phyloP scores from a whole-genome alignment of 805 yeast species.

The Wickerhamiella azymoides region DNA sequence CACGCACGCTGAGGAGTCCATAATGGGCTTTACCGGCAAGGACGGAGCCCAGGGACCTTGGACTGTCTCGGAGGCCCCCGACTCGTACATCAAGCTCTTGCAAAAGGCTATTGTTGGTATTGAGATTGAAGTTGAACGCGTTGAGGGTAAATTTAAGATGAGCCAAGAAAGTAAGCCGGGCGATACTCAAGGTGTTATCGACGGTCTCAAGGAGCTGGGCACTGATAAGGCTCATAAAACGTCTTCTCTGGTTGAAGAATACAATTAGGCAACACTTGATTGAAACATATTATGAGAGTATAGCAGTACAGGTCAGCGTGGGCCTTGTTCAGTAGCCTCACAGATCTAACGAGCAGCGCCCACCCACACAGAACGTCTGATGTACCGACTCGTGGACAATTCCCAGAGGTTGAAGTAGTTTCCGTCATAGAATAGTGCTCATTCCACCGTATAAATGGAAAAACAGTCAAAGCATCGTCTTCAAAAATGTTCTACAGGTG shows the following conservation, averaged over 20 bases:
- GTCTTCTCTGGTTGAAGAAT: not conserved
- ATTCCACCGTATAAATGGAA: no score
- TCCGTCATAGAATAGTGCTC: no score
- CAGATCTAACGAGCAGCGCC: no score
- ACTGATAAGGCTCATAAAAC: not conserved
- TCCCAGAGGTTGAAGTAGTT: no score
- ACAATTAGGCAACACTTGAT: no score
- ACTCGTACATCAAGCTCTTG: constrained; percentile 29
- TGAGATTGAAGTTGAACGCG: constrained; percentile 34
- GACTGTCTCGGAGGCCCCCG: constrained; percentile 47
- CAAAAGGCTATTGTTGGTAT: constrained; percentile 43
- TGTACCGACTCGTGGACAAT: no score
- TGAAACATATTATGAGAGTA: no score
- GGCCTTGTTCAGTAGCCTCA: no score
- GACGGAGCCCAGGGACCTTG: constrained; percentile 26
- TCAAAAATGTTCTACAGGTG: no score
- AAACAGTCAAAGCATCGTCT: no score
- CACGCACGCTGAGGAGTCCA: not conserved
- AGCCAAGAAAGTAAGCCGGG: constrained; percentile 35
- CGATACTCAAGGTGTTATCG: constrained; percentile 40
- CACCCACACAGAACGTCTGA: no score
- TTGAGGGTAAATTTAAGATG: constrained; percentile 44
- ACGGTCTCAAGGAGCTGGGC: constrained; percentile 23
- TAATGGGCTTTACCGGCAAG: not conserved
- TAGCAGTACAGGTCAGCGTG: no score